These are phyloP conservation scores for Oropetium thomaeum DNA, from an alignment of 176 grass and related monocot genomes.

Conservation along the genomic window DNA sequence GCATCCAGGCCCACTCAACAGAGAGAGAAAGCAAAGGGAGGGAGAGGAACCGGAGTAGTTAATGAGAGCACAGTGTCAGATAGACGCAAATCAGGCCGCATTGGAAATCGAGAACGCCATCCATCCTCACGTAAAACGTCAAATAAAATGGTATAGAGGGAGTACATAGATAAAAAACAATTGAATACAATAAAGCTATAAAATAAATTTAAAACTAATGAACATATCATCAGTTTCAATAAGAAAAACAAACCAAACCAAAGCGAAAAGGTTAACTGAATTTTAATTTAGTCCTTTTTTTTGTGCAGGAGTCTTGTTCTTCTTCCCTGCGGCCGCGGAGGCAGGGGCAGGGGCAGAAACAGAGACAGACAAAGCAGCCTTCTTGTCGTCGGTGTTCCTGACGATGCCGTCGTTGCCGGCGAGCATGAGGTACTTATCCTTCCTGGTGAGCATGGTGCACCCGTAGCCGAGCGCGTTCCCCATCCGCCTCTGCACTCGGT, in stretches of 20 bases:
- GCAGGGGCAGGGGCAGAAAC: not conserved
- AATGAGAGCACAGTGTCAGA: no score
- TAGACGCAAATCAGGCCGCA: no score
- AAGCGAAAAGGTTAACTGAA: not conserved
- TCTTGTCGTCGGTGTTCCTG: not conserved
- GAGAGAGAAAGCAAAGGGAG: no score
- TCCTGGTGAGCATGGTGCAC: conserved; percentile 73
- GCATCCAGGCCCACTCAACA: no score
- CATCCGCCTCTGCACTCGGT: conserved; percentile 58
- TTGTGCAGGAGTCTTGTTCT: not conserved
- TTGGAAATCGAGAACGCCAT: no score
- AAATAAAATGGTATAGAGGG: no score
- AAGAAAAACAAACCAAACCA: not conserved
- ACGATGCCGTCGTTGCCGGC: conserved; percentile 70
- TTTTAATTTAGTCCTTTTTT: not conserved
- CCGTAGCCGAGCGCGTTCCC: conserved; percentile 53
- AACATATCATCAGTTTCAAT: not conserved
- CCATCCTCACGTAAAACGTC: no score
- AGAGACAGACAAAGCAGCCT: not conserved
- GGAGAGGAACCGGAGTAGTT: no score
- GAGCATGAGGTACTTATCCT: conserved; percentile 80
- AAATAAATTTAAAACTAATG: no score
- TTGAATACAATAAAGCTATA: no score
- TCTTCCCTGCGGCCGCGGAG: not conserved
- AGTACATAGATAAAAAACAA: not conserved